These are phyloP conservation scores for Vickermania spadyakhi DNA, from an alignment of 208 protist genomes.

Conservation along the genomic window DNA sequence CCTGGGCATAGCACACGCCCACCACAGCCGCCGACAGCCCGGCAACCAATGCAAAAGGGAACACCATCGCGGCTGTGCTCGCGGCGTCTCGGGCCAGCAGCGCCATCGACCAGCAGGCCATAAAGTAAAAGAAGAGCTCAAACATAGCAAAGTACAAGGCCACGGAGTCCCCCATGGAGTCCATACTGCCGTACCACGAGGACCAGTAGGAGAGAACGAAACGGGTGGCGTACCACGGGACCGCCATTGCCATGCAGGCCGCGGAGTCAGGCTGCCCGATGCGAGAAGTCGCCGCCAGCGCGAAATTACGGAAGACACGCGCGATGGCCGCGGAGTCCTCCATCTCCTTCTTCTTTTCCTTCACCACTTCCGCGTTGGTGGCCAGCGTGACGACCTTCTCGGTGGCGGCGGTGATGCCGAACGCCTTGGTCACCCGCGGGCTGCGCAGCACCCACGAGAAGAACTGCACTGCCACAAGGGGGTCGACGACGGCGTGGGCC, in stretches of 20 bases:
- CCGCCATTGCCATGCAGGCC: slow-evolving; percentile 15
- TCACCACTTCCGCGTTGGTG: slow-evolving; percentile 24
- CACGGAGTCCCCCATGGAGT: slow-evolving; percentile 39
- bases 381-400: slow-evolving; percentile 34
- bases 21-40: too few relatives aligned
- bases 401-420: slow-evolving; percentile 35
- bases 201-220: slow-evolving; percentile 63
- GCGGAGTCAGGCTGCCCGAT: background rate
- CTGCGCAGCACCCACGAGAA: slow-evolving; percentile 48
- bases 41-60: too few relatives aligned
- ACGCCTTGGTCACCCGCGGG: slow-evolving; percentile 29
- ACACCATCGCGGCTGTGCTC: too few relatives aligned
- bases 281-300: background rate
- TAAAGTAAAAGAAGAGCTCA: background rate
- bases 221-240: slow-evolving; percentile 39
- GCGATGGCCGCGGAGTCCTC: background rate
- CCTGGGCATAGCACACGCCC: too few relatives aligned
- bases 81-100: too few relatives aligned
- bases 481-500: slow-evolving; percentile 28
- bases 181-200: slow-evolving; percentile 56
- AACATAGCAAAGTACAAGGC: background rate
- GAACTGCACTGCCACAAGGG: slow-evolving; percentile 34
- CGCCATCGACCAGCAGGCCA: background rate
- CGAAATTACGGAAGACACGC: background rate
- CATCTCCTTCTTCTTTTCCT: slow-evolving; percentile 14